Percentiles rank a stretch among this genome's conserved stretches.
phyloP scores from a whole-genome alignment of 139 green algal genomes.

The Dunaliella primolecta region DNA sequence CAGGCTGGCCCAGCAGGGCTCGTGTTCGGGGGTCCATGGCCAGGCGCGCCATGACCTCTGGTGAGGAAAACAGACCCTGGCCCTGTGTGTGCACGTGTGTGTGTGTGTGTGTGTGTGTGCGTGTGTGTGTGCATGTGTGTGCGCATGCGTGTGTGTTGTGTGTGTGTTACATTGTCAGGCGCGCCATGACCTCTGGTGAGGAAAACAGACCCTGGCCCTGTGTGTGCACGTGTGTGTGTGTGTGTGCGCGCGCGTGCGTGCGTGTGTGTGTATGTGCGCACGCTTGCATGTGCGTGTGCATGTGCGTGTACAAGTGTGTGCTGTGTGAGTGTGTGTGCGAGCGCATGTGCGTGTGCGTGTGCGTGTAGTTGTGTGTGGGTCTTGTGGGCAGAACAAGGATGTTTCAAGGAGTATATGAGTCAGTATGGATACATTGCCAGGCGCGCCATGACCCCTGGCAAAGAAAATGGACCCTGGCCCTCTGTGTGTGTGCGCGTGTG shows the following conservation, averaged over 20 bases:
- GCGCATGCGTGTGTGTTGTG: too few relatives aligned
- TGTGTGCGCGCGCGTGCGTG: conserved; percentile 1
- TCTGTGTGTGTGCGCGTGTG: neutral
- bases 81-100: neutral
- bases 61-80: conserved; percentile 28
- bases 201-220: conserved; percentile 18
- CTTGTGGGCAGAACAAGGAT: too few relatives aligned
- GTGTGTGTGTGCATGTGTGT: neutral
- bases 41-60: conserved; percentile 79
- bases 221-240: neutral
- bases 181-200: conserved; percentile 69
- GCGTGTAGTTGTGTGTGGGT: neutral
- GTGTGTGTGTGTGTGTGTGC: conserved; percentile 6
- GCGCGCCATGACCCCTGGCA: conserved; percentile 71
- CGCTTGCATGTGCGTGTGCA: too few relatives aligned
- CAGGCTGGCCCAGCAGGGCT: conserved; percentile 74
- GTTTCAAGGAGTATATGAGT: too few relatives aligned
- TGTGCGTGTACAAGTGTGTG: too few relatives aligned
- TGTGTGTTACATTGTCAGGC: conserved; percentile 80
- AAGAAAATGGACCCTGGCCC: conserved; percentile 21
- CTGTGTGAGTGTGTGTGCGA: neutral
- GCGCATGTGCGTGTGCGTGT: neutral
- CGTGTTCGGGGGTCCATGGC: conserved; percentile 77
- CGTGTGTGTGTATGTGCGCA: neutral
- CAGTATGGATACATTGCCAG: conserved; percentile 88